Evolutionary conservation across 2,329 filamentous ascomycete species (phyloP), one percentile per base, ranked within the genome.

Genomic region (Podosphaera aphanis): DNA sequence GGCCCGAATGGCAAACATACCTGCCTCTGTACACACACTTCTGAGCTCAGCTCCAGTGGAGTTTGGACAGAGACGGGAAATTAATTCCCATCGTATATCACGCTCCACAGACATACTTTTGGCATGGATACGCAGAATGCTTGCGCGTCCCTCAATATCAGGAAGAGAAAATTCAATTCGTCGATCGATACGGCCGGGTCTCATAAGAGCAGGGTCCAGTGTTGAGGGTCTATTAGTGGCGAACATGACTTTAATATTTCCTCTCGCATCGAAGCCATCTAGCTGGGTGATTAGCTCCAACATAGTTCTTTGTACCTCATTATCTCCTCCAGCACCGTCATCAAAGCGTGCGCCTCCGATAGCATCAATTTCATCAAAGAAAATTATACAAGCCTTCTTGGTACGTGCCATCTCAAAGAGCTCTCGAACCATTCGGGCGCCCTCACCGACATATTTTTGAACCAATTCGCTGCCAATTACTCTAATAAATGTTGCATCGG

Each of bases 221-320:
- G 88, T 95, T 3, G 85, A 93, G 2, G 88, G 88, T 62, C 88
- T 73, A 71, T 95, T 95, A 61, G 88, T 95, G 48, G 88, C 88
- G 59, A 95, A 95, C 88, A 95, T 95, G 64, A 95, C 88, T 66
- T 95, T 95, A 71, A 95, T 95, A 64, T 95, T 95, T 62, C 88
- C 88, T 62, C 88, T 74, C 43, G 85, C 83, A 60, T 95, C 88
- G 67, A 95, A 95, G 51, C 88, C 88, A 59, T 95, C 88, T 41
- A 95, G 71, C 63, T 95, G 88, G 29, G 88, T 95, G 59, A 95
- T 95, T 45, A 95, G 71, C 61, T 95, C 88, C 70, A 95, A 66
- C 88, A 95, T 95, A 52, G 88, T 95, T 67, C 88, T 73, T 64
- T 95, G 88, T 5, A 95, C 88, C 63, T 95, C 88, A 60, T 95